Evolutionary conservation across 768 basidiomycete species (phyloP).

Genomic region (Pleurotus platypus): DNA sequence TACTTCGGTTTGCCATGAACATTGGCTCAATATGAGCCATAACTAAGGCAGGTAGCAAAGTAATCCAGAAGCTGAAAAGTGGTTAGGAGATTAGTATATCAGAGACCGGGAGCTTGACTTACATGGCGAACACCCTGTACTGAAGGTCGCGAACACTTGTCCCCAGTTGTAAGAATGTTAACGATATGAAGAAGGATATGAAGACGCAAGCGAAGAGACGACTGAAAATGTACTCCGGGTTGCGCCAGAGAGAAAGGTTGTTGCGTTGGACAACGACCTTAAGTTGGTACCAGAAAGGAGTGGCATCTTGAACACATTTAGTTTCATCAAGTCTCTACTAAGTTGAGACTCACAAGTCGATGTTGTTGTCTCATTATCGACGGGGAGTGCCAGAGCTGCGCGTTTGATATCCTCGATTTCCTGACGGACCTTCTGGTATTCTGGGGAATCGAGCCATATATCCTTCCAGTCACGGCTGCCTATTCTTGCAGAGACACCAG

Average conservation of each 20-base stretch:
- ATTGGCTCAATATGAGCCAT: constrained; percentile 81
- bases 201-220: constrained; percentile 73
- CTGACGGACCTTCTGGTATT: constrained; percentile 37
- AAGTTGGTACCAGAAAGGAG: constrained; percentile 73
- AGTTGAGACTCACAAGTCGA: constrained; percentile 34
- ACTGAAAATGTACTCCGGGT: constrained; percentile 82
- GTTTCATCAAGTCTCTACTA: background rate
- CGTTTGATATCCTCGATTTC: constrained; percentile 47
- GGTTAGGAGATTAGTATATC: background rate
- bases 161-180: constrained; percentile 78
- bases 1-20: constrained; percentile 69
- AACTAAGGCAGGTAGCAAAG: constrained; percentile 67
- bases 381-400: constrained; percentile 40
- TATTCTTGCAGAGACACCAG: constrained; percentile 67
- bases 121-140: constrained; percentile 80
- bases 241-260: constrained; percentile 72
- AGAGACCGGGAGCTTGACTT: constrained; percentile 19
- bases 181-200: constrained; percentile 66
- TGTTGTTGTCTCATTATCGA: constrained; percentile 31
- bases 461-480: constrained; percentile 85
- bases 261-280: constrained; percentile 63
- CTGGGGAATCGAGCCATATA: constrained; percentile 77
- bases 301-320: constrained; percentile 51
- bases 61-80: constrained; percentile 55
- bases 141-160: constrained; percentile 63